Evolutionary conservation across 2,329 filamentous ascomycete genomes (phyloP), one percentile per base, ranked within the genome.

Genomic region (Alternaria tenuissima): DNA sequence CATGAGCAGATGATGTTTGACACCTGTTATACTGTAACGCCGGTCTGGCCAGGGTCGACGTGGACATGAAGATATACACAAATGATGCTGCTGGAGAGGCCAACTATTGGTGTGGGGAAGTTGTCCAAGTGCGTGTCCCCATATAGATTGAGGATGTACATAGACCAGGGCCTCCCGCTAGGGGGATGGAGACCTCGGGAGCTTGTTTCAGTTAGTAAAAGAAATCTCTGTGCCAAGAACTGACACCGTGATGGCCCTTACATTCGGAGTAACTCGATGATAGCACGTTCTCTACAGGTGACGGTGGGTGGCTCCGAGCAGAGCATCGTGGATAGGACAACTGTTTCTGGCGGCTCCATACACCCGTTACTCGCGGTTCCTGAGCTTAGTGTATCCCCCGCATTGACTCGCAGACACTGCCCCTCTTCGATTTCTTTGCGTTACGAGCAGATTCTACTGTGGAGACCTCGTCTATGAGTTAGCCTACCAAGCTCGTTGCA

Each of bases 131-230:
- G 49, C 32, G 44, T 51, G 52, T 49, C 34, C 53, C 49, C 44
- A 52, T 57, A 46, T 36, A 34, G 46, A 44, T 22, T 55, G 24
- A 22, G 57, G 41, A 41, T 48, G 34, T 26, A 41, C 48, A 39
- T 34, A 30, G 54, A 28, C 41, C 36, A 58, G 49, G 59, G 55
- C 46, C 16, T 56, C 32, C 55, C 62, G 58, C 63, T 66, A 64
- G 47, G 57, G 46, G 20, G 28, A 63, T 39, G 52, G 42, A 55
- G 47, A 61, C 41, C 20, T 58, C 51, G 62, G 54, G 58, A 58
- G 61, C 61, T 66, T 66, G 59, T 62, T 63, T 64, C 66, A 63
- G 63, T 66, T 70, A 66, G 63, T 66, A 59, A 64, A 61, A 57
- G 63, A 68, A 62, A 61, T 58, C 34, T 44, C 49, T 60, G 53